Conservation (phyloP, 257 asterid genomes). For the Fraxinus cuspidata region DNA sequence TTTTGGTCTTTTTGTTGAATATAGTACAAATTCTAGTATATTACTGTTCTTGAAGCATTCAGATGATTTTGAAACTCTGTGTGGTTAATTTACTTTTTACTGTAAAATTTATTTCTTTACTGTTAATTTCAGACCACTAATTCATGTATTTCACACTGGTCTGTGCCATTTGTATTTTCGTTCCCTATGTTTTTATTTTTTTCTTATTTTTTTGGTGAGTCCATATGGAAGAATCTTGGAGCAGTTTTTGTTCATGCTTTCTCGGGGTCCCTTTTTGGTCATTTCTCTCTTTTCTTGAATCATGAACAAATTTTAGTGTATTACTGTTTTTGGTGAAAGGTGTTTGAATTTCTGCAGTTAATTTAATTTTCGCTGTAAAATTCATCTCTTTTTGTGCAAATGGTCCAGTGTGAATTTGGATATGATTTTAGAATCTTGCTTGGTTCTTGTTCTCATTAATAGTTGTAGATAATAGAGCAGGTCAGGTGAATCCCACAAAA, state of each 20-base stretch:
- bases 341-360: neutral
- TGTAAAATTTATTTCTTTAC: neutral
- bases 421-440: neutral
- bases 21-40: neutral
- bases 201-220: neutral
- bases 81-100: neutral
- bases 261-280: neutral
- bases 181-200: neutral
- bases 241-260: neutral
- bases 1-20: slow-evolving; percentile 9
- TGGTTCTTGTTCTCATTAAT: slow-evolving; percentile 15
- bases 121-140: slow-evolving; percentile 65
- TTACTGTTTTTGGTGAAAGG: slow-evolving; percentile 14
- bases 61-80: slow-evolving; percentile 1
- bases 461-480: neutral
- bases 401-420: neutral
- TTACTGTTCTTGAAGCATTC: neutral
- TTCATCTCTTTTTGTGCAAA: neutral
- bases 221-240: neutral
- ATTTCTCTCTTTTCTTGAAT: slow-evolving; percentile 4
- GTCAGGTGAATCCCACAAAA: neutral
- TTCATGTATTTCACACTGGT: slow-evolving; percentile 85
- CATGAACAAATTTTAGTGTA: slow-evolving; percentile 1
- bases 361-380: neutral
- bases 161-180: neutral